These are phyloP conservation scores for Porphyrellus sp. DNA, from an alignment of 1,284 basidiomycete genomes.

Conservation along the genomic window DNA sequence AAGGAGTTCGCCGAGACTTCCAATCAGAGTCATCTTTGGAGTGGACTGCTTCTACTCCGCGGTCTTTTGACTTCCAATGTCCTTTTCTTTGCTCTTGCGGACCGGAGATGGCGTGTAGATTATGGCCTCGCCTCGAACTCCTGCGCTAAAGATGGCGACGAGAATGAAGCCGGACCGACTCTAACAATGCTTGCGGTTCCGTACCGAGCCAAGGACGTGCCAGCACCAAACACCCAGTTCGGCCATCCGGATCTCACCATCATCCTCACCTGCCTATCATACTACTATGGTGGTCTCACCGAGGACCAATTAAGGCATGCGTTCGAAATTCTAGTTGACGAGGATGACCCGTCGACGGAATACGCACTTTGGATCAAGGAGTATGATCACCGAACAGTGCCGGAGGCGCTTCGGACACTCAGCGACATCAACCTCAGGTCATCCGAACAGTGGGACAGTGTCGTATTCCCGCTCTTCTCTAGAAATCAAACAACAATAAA, in stretches of 20 bases:
- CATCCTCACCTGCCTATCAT: too few species aligned
- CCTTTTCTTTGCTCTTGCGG: conserved; percentile 38
- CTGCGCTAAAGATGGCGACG: too few species aligned
- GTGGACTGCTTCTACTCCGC: conserved; percentile 39
- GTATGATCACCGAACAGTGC: conserved; percentile 15
- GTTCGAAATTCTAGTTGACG: too few species aligned
- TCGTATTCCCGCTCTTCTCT: conserved; percentile 36
- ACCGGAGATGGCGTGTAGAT: conserved; percentile 48
- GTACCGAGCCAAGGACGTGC: conserved; percentile 40
- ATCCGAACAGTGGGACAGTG: conserved; percentile 30
- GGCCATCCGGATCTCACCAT: too few species aligned
- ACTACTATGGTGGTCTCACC: too few species aligned
- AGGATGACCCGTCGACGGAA: conserved; percentile 43
- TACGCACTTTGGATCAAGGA: conserved; percentile 43
- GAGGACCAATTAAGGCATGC: too few species aligned
- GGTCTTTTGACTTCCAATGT: conserved; percentile 44
- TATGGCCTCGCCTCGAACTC: conserved; percentile 41
- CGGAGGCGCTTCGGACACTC: conserved; percentile 30
- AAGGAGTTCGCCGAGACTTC: too few species aligned
- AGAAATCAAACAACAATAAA: too few species aligned
- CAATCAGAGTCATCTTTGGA: conserved; percentile 25
- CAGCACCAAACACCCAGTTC: too few species aligned
- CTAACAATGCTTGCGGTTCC: conserved; percentile 50
- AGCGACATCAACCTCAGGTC: conserved; percentile 42
- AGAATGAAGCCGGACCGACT: too few species aligned